Evolutionary conservation across 768 basidiomycete genomes (phyloP).

Genomic region (Trametes maxima): DNA sequence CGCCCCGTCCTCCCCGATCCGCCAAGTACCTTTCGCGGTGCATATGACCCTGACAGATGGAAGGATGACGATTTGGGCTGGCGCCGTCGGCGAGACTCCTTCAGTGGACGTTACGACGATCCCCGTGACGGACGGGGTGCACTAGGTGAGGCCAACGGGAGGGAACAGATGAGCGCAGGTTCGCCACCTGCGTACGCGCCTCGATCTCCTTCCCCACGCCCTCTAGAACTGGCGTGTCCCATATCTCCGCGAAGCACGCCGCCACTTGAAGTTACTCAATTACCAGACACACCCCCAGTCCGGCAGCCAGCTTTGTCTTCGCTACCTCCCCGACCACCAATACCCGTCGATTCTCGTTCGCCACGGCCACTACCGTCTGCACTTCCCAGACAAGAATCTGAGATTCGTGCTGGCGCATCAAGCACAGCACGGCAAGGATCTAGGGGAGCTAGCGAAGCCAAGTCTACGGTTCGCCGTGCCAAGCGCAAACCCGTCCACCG

Average conservation of each 20-base stretch:
- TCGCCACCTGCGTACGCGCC: constrained; percentile 5
- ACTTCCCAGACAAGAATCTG: constrained; percentile 16
- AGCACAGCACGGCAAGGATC: not conserved
- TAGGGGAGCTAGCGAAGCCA: not conserved
- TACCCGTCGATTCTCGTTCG: constrained; percentile 49
- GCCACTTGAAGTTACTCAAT: constrained; percentile 18
- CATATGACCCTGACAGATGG: constrained; percentile 22
- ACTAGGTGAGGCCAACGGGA: not conserved
- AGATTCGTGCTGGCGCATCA: not conserved
- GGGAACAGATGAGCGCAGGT: not conserved
- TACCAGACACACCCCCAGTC: constrained; percentile 21
- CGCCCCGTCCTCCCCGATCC: constrained; percentile 21
- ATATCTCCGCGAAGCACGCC: constrained; percentile 25
- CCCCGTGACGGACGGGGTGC: not conserved
- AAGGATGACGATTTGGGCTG: constrained; percentile 5
- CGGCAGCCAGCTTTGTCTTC: constrained; percentile 23
- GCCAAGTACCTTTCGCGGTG: constrained; percentile 11
- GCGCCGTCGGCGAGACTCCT: constrained; percentile 2
- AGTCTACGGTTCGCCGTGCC: constrained; percentile 26
- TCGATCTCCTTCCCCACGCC: constrained; percentile 10
- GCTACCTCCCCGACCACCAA: constrained; percentile 48
- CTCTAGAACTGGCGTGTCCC: constrained; percentile 16
- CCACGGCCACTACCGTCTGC: constrained; percentile 30
- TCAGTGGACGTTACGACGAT: constrained; percentile 1
- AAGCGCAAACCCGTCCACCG: constrained; percentile 51